Evolutionary conservation across 2,329 filamentous ascomycete genomes (phyloP), one percentile per base, ranked within the genome.

Genomic region (Ceratocystis destructans): DNA sequence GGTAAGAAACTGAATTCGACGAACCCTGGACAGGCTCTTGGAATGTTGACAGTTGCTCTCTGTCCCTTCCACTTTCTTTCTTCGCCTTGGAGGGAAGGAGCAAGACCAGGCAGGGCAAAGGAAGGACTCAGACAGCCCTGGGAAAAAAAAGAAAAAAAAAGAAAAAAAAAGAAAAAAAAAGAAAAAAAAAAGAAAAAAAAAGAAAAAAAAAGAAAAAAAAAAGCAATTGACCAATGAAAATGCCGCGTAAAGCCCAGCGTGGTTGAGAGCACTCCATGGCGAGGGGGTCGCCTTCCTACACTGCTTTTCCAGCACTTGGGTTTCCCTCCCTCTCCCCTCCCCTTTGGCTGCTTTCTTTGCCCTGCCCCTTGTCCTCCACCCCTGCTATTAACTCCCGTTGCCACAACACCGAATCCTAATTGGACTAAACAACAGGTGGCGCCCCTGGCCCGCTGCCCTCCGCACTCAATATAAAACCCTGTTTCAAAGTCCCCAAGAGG

Each of bases 391-490:
- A 22, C 37, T 63, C 41, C 41, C 22, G 64, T 66, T 66, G 57
- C 64, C 57, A 65, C 41, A 66, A 53, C 64, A 66, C 41, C 33
- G n/a, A 41, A 41, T 41, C 44, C 12, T 50, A 25, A 25, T 12
- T 22, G 12, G 15, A 15, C 28, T 25, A 20, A 33, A 45, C n/a
- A 62, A 62, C 6, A 31, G 61, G 31, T 15, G 61, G 33, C 17
- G 12, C 37, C 65, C 61, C 44, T 28, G 65, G n/a, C 61, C 22
- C 10, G 61, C 61, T 66, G 65, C 48, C 61, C 50, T 57, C 61
- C 48, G 22, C 61, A 59, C 37, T 66, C 65, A 66, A 63, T 66
- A 44, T 66, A 66, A 37, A 66, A 45, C 62, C 61, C 57, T 68
- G 53, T 50, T 25, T 22, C 55, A 48, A 41, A 50, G 45, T 41